phyloP scores from a whole-genome alignment of 2,329 filamentous ascomycete genomes.

The Exophiala sp. region DNA sequence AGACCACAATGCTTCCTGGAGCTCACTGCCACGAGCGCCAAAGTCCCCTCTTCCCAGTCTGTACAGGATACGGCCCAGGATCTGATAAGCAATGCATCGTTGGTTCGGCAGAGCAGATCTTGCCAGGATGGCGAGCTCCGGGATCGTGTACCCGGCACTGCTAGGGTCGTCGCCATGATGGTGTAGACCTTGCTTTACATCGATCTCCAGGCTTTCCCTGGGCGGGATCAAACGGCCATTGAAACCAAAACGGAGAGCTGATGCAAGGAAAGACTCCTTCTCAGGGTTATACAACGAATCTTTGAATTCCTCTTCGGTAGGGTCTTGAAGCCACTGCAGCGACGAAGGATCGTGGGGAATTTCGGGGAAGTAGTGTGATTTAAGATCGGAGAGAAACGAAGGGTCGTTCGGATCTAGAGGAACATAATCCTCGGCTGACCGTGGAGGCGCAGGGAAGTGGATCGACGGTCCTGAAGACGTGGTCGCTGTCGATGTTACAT shows the following conservation, averaged over 20 bases:
- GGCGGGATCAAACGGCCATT: constrained; percentile 74
- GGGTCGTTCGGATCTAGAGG: constrained; percentile 78
- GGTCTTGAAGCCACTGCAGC: constrained; percentile 83
- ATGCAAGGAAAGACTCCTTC: constrained; percentile 55
- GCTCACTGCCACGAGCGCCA: constrained; percentile 54
- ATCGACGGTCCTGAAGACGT: constrained; percentile 33
- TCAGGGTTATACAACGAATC: constrained; percentile 74
- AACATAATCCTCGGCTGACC: constrained; percentile 48
- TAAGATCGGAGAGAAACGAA: constrained; percentile 75
- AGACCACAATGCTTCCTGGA: constrained; percentile 77
- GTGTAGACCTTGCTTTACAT: constrained; percentile 74
- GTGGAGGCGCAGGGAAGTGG: constrained; percentile 43
- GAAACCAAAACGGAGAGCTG: constrained; percentile 84
- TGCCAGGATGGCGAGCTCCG: constrained; percentile 73
- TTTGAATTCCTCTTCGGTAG: constrained; percentile 56
- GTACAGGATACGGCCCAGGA: constrained; percentile 77
- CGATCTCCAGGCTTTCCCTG: constrained; percentile 64
- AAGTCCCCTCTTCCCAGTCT: constrained; percentile 70
- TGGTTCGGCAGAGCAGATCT: constrained; percentile 79
- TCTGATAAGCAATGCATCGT: constrained; percentile 85
- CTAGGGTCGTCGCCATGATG: constrained; percentile 91
- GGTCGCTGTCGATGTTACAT: constrained; percentile 2
- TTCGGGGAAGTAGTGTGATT: constrained; percentile 87
- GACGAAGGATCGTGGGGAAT: constrained; percentile 78
- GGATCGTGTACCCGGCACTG: constrained; percentile 87